Percentiles rank a stretch among this genome's conserved stretches.
Evolutionary conservation across 306 rosid genomes (phyloP).

Genomic region (Mimosa pudica): DNA sequence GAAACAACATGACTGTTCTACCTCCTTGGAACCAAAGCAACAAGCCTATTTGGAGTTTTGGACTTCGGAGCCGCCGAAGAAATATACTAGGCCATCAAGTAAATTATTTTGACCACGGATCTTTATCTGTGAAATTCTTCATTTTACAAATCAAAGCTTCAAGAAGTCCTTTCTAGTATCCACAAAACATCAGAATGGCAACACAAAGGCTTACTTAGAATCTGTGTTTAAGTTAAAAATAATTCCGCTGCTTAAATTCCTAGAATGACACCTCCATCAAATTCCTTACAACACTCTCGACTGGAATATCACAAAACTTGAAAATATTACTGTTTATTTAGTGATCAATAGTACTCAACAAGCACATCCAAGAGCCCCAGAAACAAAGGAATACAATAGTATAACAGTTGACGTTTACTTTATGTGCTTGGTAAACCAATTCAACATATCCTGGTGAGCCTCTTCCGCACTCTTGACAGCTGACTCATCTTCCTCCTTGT

Average conservation of each 20-base stretch:
- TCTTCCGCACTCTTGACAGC: conserved; percentile 62
- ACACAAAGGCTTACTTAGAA: background rate
- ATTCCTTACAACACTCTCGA: background rate
- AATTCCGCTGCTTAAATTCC: background rate
- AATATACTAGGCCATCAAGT: background rate
- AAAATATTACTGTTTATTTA: background rate
- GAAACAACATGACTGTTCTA: no score
- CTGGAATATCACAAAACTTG: background rate
- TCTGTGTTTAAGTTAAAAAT: background rate
- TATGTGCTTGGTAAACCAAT: conserved; percentile 57
- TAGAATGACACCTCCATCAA: background rate
- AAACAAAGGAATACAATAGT: background rate
- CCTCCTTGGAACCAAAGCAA: no score
- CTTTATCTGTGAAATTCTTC: background rate
- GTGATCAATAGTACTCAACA: background rate
- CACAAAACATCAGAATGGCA: background rate
- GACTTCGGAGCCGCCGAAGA: no score
- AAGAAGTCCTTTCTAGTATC: background rate
- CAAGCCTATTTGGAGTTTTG: background rate
- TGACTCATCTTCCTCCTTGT: conserved; percentile 49
- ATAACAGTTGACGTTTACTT: conserved; percentile 36
- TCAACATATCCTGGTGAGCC: conserved; percentile 66
- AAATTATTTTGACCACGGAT: background rate
- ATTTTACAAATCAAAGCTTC: background rate
- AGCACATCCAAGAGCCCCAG: background rate